Percentiles rank a stretch among this genome's conserved stretches.
phyloP scores from a whole-genome alignment of 345 rosid species.

The sweet orange (Citrus sinensis) region DVS_A1.0 CM039167.1:12596001-12596500 shows the following conservation, averaged over 20 bases:
- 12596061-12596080: neutral
- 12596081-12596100: neutral
- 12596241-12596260: neutral
- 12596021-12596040: neutral
- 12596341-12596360: neutral
- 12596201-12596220: neutral
- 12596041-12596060: neutral
- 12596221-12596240: neutral
- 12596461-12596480: conserved; percentile 4
- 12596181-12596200: neutral
- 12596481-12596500: neutral
- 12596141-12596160: neutral
- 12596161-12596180: neutral
- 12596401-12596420: neutral
- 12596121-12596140: neutral
- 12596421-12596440: conserved; percentile 7
- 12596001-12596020: neutral
- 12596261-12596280: neutral
- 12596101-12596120: neutral
- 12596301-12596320: neutral
- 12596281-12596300: neutral
- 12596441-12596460: conserved; percentile 1
- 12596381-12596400: neutral
- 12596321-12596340: neutral
- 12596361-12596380: neutral